Percentiles rank a stretch among this genome's conserved stretches.
These are phyloP conservation scores for Haberlea rhodopensis DNA, from an alignment of 257 asterid genomes.

Conservation along the genomic window DNA sequence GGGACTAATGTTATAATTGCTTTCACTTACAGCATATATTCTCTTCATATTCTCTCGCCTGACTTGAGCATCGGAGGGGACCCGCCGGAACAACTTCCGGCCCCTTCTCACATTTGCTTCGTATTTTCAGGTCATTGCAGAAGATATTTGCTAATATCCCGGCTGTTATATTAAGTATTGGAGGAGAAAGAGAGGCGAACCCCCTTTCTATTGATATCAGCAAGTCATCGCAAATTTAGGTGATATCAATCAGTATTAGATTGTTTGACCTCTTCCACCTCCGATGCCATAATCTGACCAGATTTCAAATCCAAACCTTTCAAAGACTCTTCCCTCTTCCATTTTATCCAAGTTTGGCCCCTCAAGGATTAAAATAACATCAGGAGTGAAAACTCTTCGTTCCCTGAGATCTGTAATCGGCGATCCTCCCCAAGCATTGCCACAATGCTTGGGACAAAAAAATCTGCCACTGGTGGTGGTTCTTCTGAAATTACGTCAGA, in stretches of 20 bases:
- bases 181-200: too few species aligned
- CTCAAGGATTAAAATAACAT: conserved; percentile 24
- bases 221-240: too few species aligned
- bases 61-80: too few species aligned
- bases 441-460: conserved; percentile 16
- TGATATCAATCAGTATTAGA: conserved; percentile 1
- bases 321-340: conserved; percentile 18
- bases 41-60: too few species aligned
- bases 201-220: too few species aligned
- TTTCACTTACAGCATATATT: too few species aligned
- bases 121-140: too few species aligned
- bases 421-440: conserved; percentile 25
- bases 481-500: conserved; percentile 21
- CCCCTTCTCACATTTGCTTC: too few species aligned
- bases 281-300: neutral
- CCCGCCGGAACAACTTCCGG: too few species aligned
- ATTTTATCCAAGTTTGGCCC: conserved; percentile 13
- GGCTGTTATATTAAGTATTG: too few species aligned
- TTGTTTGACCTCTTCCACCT: conserved; percentile 16
- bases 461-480: conserved; percentile 23
- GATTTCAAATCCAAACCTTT: conserved; percentile 18
- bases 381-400: conserved; percentile 47
- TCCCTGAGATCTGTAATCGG: conserved; percentile 48
- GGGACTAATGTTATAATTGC: too few species aligned
- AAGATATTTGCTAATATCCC: too few species aligned